These are phyloP conservation scores for Tardiomyces digboiensis DNA, from an alignment of 1,139 yeast species.

Conservation along the genomic window DNA sequence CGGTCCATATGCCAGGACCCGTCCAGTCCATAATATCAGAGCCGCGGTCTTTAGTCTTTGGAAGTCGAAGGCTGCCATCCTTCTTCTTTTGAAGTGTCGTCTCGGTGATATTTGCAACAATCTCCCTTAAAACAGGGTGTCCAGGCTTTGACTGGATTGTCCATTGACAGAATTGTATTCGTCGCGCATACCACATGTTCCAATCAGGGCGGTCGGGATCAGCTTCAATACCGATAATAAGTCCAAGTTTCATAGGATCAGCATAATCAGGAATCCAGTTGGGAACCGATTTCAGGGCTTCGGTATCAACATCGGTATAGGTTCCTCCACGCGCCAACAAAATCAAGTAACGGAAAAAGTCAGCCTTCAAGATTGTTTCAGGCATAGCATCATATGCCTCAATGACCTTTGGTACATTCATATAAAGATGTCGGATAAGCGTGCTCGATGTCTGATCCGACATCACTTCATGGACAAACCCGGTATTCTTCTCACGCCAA, in stretches of 20 bases:
- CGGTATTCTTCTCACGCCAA: conserved; percentile 58
- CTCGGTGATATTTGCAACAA: conserved; percentile 74
- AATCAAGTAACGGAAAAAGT: conserved; percentile 81
- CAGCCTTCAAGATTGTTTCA: conserved; percentile 72
- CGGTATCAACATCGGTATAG: conserved; percentile 85
- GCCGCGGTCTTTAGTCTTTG: conserved; percentile 27
- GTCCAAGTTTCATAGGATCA: conserved; percentile 39
- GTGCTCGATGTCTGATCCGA: conserved; percentile 64
- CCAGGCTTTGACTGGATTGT: conserved; percentile 77
- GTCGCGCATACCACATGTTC: conserved; percentile 61
- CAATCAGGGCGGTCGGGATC: conserved; percentile 83
- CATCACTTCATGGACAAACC: conserved; percentile 61
- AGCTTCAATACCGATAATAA: conserved; percentile 83
- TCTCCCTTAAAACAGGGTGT: conserved; percentile 80
- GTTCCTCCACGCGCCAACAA: conserved; percentile 88
- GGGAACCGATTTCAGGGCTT: conserved; percentile 46
- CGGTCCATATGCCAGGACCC: conserved; percentile 95
- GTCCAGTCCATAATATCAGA: conserved; percentile 94
- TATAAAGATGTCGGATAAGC: conserved; percentile 52
- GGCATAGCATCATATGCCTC: conserved; percentile 76
- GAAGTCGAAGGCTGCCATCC: conserved; percentile 43
- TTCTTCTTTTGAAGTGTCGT: conserved; percentile 44
- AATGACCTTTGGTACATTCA: conserved; percentile 64
- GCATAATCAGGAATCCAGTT: conserved; percentile 50
- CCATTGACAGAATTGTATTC: conserved; percentile 78